A percentile compares a stretch with the other conserved stretches of the same genome.
These are phyloP conservation scores for Xylaria sp. DNA, from an alignment of 2,329 filamentous ascomycete genomes.

Conservation along the genomic window DNA sequence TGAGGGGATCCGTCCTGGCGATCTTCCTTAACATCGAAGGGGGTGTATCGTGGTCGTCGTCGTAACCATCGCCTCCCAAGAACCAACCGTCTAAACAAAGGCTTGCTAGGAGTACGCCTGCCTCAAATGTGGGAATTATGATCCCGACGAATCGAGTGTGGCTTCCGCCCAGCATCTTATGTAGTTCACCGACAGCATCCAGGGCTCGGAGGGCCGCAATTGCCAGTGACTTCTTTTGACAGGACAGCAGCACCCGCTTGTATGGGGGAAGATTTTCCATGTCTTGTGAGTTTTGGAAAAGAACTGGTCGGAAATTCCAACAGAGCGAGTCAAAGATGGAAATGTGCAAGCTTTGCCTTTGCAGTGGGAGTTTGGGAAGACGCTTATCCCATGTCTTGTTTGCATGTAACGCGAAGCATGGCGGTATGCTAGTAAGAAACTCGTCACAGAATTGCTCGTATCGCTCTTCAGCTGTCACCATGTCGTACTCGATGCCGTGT, in stretches of 20 bases:
- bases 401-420: conserved; percentile 14
- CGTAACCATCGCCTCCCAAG: not conserved
- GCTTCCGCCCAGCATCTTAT: conserved; percentile 13
- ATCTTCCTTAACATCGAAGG: too few species aligned
- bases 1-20: too few species aligned
- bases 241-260: conserved; percentile 11
- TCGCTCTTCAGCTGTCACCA: conserved; percentile 4
- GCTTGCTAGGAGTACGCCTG: conserved; percentile 10
- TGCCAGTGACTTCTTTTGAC: conserved; percentile 15
- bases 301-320: conserved; percentile 17
- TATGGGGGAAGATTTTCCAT: conserved; percentile 11
- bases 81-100: conserved; percentile 1
- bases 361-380: conserved; percentile 13
- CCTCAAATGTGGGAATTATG: conserved; percentile 23
- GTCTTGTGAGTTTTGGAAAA: not conserved
- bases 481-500: conserved; percentile 6
- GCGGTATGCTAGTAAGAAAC: conserved; percentile 13
- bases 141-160: conserved; percentile 12
- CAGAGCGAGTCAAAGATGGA: conserved; percentile 23
- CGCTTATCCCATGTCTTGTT: conserved; percentile 14
- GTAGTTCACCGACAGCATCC: conserved; percentile 5
- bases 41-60: not conserved
- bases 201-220: conserved; percentile 13
- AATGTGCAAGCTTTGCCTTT: conserved; percentile 19
- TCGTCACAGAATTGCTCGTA: conserved; percentile 21